Conservation (phyloP, 176 grass and related monocot species). For the Lolium rigidum region DNA sequence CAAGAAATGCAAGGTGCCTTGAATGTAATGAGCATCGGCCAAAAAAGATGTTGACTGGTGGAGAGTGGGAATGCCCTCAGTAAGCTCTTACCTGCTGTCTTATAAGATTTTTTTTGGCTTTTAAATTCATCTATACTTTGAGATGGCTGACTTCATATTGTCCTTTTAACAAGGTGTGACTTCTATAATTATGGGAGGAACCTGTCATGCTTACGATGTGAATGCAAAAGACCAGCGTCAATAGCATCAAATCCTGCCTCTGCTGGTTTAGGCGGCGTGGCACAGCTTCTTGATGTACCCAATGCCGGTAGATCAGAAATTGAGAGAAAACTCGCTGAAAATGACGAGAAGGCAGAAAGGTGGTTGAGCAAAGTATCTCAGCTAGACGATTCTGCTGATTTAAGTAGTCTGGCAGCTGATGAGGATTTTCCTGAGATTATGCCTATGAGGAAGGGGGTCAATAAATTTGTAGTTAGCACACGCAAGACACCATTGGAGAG, state of each 20-base stretch:
- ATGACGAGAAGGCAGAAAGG: constrained; percentile 77
- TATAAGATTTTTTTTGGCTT: constrained; percentile 8
- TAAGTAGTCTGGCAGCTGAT: constrained; percentile 61
- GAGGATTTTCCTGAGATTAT: constrained; percentile 87
- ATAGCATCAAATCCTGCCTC: constrained; percentile 46
- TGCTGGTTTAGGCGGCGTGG: constrained; percentile 54
- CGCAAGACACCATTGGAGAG: constrained; percentile 71
- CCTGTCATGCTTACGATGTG: constrained; percentile 87
- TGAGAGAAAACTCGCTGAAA: constrained; percentile 64
- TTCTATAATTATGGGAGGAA: constrained; percentile 93
- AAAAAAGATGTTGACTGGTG: constrained; percentile 76
- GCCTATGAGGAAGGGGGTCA: constrained; percentile 75
- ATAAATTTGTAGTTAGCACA: constrained; percentile 79
- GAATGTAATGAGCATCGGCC: constrained; percentile 77
- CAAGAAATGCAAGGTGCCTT: constrained; percentile 81
- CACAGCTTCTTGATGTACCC: constrained; percentile 66
- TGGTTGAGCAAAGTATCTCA: constrained; percentile 86
- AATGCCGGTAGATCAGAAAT: constrained; percentile 63
- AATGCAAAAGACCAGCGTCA: constrained; percentile 69
- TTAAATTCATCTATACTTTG: not conserved
- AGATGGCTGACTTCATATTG: constrained; percentile 41
- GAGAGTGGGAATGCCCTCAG: constrained; percentile 98
- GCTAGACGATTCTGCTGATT: constrained; percentile 62
- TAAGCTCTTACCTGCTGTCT: constrained; percentile 53
- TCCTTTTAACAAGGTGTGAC: constrained; percentile 69